Evolutionary conservation across 78 protist genomes (phyloP), one percentile per base, ranked within the genome.

Genomic region (Isochrysis galbana): DNA sequence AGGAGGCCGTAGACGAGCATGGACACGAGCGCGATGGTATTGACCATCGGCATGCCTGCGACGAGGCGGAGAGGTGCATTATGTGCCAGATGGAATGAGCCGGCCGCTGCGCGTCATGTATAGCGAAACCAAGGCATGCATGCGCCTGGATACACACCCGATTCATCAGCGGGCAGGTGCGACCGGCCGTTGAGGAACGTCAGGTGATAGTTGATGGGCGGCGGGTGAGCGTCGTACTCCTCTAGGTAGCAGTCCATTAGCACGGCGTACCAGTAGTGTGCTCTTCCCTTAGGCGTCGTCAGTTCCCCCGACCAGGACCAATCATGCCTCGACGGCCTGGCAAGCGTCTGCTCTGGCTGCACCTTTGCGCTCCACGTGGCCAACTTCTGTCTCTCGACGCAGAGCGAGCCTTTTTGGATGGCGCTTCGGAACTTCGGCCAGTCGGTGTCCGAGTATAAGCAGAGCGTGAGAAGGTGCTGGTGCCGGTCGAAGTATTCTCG

Each of bases 141-240:
- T n/a, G n/a, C n/a, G n/a, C n/a, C n/a, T n/a, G n/a, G n/a, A n/a
- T n/a, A n/a, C n/a, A n/a, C n/a, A n/a, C 61, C 61, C 61, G 61
- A 51, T 55, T 82, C 88, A 55, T 82, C 88, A 17, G 88, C 88
- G 11, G 88, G 88, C 88, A 82, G 88, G 61, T 82, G 88, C 36
- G 88, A 82, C 61, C 22, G 3, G 36, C 88, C 88, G 88, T 82
- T 82, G 55, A 46, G 14, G 44, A 82, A 26, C 29, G 55, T 82
- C 67, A 82, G 23, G 25, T 45, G 61, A 55, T 82, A 82, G 39
- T 46, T 22, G 44, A 82, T 42, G 17, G 88, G 39, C 61, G 88
- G 88, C 88, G 88, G 88, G 88, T 82, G 88, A 1, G 88, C 88
- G 88, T 82, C 88, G 55, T 82, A 82, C 88, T 82, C 88, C 88